Percentiles rank a stretch among this genome's conserved stretches.
phyloP scores from a whole-genome alignment of 1,284 basidiomycete species.

The Mrakiaceae sp. region DNA sequence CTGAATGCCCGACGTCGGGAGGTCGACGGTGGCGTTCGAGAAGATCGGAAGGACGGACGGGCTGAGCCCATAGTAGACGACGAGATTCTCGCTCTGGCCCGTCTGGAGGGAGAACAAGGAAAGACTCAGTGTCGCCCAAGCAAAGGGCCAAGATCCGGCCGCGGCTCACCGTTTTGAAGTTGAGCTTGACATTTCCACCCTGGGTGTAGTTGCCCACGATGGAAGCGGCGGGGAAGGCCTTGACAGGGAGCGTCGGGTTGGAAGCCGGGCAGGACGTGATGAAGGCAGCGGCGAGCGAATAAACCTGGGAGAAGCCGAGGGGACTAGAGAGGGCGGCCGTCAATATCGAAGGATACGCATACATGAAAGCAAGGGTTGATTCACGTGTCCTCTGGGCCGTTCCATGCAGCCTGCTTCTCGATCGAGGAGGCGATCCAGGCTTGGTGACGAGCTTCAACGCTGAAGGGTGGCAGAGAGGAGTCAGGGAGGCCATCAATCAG shows the following conservation, averaged over 20 bases:
- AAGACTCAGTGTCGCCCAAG: no score
- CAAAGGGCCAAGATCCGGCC: background rate
- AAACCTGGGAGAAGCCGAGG: conserved; percentile 42
- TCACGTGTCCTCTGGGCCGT: no score
- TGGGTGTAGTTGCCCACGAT: conserved; percentile 27
- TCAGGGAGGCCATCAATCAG: no score
- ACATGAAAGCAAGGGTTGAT: no score
- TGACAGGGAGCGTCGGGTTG: conserved; percentile 37
- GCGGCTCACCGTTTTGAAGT: background rate
- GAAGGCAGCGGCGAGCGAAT: conserved; percentile 29
- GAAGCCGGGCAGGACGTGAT: conserved; percentile 30
- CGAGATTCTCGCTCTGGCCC: background rate
- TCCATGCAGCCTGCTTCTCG: no score
- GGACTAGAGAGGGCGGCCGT: conserved; percentile 27
- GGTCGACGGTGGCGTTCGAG: background rate
- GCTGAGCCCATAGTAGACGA: conserved; percentile 12
- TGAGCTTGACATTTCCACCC: background rate
- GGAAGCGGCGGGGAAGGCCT: conserved; percentile 37
- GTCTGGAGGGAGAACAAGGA: background rate
- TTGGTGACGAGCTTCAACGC: conserved; percentile 66
- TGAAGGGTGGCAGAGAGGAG: no score
- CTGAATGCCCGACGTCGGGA: conserved; percentile 31
- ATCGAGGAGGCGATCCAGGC: conserved; percentile 33
- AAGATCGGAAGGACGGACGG: conserved; percentile 8
- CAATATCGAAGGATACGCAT: no score